Evolutionary conservation across 2,329 filamentous ascomycete genomes (phyloP).

Genomic region (Xylaria sp.): DNA sequence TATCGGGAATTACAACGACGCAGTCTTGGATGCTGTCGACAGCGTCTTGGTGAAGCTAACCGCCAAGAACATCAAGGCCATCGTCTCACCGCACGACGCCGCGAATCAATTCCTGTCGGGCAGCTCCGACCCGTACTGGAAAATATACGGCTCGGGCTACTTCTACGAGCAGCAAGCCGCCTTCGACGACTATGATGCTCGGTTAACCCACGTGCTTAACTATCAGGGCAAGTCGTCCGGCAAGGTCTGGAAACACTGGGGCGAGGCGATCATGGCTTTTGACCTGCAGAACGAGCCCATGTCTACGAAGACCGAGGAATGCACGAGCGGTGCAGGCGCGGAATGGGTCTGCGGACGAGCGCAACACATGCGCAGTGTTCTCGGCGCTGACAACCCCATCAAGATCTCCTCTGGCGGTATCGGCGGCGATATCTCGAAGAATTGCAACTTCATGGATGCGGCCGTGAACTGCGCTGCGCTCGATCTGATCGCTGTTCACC

Average conservation of each 20-base stretch:
- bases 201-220: constrained; percentile 41
- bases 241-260: constrained; percentile 43
- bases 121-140: constrained; percentile 21
- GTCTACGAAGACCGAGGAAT: constrained; percentile 33
- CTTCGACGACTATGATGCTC: constrained; percentile 39
- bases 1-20: constrained; percentile 37
- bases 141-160: constrained; percentile 26
- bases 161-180: constrained; percentile 42
- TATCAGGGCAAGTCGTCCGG: constrained; percentile 41
- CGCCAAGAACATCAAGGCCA: constrained; percentile 40
- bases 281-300: constrained; percentile 45
- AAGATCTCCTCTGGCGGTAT: constrained; percentile 41
- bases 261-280: constrained; percentile 42
- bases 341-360: constrained; percentile 43
- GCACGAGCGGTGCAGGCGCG: constrained; percentile 30
- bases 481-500: constrained; percentile 40
- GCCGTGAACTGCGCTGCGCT: constrained; percentile 39
- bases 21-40: constrained; percentile 40
- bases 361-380: constrained; percentile 33
- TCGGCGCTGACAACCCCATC: constrained; percentile 39
- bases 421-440: constrained; percentile 41
- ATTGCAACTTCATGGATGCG: constrained; percentile 37
- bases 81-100: constrained; percentile 42
- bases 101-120: constrained; percentile 16
- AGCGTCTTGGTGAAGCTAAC: constrained; percentile 37